Percentiles rank a stretch among this genome's conserved stretches.
phyloP scores from a whole-genome alignment of 208 protist genomes.

The Angomonas ambiguus region DNA sequence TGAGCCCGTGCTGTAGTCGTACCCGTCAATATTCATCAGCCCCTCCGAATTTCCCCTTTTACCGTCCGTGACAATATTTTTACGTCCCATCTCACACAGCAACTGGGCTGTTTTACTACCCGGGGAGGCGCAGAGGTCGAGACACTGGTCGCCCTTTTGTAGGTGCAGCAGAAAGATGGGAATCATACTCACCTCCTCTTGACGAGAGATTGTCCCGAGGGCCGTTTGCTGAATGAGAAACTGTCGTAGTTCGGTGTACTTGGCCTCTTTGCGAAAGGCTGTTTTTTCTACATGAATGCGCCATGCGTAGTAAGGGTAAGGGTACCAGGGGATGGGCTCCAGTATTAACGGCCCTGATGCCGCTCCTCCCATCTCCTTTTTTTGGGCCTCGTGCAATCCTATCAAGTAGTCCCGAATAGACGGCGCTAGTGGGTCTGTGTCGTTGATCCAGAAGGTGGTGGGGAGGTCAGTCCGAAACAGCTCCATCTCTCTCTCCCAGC shows the following conservation, averaged over 20 bases:
- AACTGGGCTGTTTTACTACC: constrained; percentile 90
- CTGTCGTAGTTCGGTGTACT: constrained; percentile 34
- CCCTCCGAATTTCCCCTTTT: background rate
- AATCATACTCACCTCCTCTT: constrained; percentile 85
- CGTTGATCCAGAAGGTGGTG: constrained; percentile 84
- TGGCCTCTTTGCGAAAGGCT: constrained; percentile 57
- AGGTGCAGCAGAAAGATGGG: constrained; percentile 82
- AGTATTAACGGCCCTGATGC: constrained; percentile 40
- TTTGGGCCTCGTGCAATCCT: background rate
- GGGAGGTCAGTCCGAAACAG: constrained; percentile 68
- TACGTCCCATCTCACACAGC: constrained; percentile 74
- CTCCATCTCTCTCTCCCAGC: constrained; percentile 56
- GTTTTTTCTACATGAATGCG: constrained; percentile 75
- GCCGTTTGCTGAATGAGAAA: constrained; percentile 81
- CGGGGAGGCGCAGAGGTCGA: constrained; percentile 90
- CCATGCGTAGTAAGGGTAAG: constrained; percentile 70
- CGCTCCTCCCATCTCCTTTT: background rate
- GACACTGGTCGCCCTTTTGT: constrained; percentile 40
- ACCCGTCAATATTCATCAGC: background rate
- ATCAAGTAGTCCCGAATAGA: constrained; percentile 45
- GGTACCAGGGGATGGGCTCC: constrained; percentile 85
- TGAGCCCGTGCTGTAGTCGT: background rate
- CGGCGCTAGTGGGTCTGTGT: constrained; percentile 67
- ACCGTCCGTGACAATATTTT: constrained; percentile 38
- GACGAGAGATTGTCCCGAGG: constrained; percentile 77